These are phyloP conservation scores for Yamadazyma triangularis DNA, from an alignment of 1,139 yeast species.

Conservation along the genomic window DNA sequence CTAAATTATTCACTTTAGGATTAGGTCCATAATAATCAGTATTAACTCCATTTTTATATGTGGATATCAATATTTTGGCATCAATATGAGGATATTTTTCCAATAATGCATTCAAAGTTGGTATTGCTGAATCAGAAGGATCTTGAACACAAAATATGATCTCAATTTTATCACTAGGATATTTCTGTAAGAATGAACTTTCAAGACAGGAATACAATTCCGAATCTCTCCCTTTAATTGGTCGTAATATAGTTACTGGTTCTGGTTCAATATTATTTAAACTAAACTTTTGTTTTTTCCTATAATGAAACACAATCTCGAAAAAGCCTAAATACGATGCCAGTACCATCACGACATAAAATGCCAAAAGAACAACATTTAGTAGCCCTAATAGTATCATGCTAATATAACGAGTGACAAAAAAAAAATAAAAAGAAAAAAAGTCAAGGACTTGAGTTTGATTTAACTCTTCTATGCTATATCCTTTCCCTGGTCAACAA, in stretches of 20 bases:
- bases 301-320: slow-evolving; percentile 39
- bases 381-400: slow-evolving; percentile 28
- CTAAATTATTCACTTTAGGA: slow-evolving; percentile 82
- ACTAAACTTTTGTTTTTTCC: slow-evolving; percentile 14
- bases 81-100: slow-evolving; percentile 53
- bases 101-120: slow-evolving; percentile 49
- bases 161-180: slow-evolving; percentile 57
- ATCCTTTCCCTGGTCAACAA: too few species aligned
- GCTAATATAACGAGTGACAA: slow-evolving; percentile 32
- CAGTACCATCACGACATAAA: slow-evolving; percentile 27
- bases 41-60: slow-evolving; percentile 19
- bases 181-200: slow-evolving; percentile 64
- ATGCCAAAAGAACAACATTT: neutral
- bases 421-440: too few species aligned
- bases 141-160: slow-evolving; percentile 73
- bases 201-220: slow-evolving; percentile 66
- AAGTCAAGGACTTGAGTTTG: too few species aligned
- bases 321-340: slow-evolving; percentile 46
- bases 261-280: slow-evolving; percentile 21
- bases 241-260: slow-evolving; percentile 79
- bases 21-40: slow-evolving; percentile 71
- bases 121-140: slow-evolving; percentile 59
- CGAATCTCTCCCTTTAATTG: slow-evolving; percentile 80
- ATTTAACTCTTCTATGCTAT: too few species aligned
- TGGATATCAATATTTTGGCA: slow-evolving; percentile 53